Conservation (phyloP, 2,329 filamentous ascomycete species). For the Diaporthe longicolla region DNA sequence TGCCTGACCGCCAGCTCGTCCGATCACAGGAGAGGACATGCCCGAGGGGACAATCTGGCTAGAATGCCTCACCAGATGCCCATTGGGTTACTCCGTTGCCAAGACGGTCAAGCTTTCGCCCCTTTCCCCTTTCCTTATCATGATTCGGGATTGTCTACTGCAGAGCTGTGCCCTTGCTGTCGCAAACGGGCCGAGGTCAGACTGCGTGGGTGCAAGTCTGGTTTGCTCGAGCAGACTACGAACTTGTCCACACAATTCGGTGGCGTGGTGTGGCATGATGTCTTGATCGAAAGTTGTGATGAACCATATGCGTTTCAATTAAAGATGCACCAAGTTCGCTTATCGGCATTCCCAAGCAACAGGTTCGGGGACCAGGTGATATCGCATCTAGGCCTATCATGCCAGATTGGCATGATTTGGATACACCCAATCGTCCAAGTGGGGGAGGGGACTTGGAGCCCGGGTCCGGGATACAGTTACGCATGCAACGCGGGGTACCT, state of each 20-base stretch:
- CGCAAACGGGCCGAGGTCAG: not conserved
- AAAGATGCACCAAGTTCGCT: constrained; percentile 11
- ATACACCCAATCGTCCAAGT: not conserved
- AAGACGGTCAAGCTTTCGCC: not conserved
- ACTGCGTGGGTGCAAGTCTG: not conserved
- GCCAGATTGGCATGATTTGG: constrained; percentile 30
- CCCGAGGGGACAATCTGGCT: constrained; percentile 19
- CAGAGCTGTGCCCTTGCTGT: not conserved
- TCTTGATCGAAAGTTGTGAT: constrained; percentile 27
- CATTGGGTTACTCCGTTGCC: not conserved
- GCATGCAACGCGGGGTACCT: constrained; percentile 29
- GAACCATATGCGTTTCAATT: constrained; percentile 22
- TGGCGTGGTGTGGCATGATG: constrained; percentile 28
- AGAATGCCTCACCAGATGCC: not conserved
- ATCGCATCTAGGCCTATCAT: constrained; percentile 14
- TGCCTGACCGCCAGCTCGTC: constrained; percentile 33
- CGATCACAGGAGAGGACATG: not conserved
- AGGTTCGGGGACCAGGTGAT: not conserved
- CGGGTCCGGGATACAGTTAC: not conserved
- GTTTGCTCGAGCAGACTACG: not conserved
- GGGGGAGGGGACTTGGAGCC: not conserved
- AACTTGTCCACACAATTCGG: not conserved
- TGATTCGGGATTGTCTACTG: not conserved
- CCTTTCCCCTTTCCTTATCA: not conserved
- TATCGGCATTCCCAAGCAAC: constrained; percentile 12